phyloP scores from a whole-genome alignment of 2,329 filamentous ascomycete genomes.

The Zasmidium cellare region DNA sequence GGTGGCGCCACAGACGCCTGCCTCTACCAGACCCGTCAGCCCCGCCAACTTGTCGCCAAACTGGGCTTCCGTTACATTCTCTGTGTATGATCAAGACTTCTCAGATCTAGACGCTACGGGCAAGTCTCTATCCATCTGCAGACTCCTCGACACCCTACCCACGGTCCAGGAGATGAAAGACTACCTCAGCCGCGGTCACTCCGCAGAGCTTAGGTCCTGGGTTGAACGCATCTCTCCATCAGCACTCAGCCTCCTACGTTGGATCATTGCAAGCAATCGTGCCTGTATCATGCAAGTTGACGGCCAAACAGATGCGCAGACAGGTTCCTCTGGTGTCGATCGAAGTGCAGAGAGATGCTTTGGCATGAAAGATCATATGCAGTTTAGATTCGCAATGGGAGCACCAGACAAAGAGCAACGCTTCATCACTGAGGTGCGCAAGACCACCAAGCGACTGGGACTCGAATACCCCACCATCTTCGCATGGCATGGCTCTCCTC shows the following conservation, averaged over 20 bases:
- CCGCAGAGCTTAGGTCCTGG: slow-evolving; percentile 53
- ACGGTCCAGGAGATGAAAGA: slow-evolving; percentile 58
- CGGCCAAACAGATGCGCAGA: slow-evolving; percentile 24
- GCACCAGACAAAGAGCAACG: slow-evolving; percentile 81
- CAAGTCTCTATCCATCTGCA: slow-evolving; percentile 54
- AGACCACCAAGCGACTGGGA: slow-evolving; percentile 42
- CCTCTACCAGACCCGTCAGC: slow-evolving; percentile 10
- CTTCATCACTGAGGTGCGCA: slow-evolving; percentile 65
- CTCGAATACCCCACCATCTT: slow-evolving; percentile 68
- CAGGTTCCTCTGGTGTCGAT: slow-evolving; percentile 13
- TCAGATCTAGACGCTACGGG: slow-evolving; percentile 50
- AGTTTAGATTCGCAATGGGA: slow-evolving; percentile 86
- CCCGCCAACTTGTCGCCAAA: slow-evolving; percentile 21
- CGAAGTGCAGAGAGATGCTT: slow-evolving; percentile 49
- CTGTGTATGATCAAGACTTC: slow-evolving; percentile 58
- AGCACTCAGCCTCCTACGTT: slow-evolving; percentile 69
- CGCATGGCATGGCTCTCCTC: slow-evolving; percentile 78
- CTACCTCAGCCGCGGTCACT: slow-evolving; percentile 44
- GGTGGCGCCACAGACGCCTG: slow-evolving; percentile 11
- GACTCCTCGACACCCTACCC: slow-evolving; percentile 61
- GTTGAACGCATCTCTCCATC: slow-evolving; percentile 62
- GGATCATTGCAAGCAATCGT: slow-evolving; percentile 87
- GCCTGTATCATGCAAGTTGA: slow-evolving; percentile 82
- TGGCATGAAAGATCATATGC: slow-evolving; percentile 68
- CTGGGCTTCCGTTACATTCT: slow-evolving; percentile 38